Conservation (phyloP, 192 early-diverging fungal species). For the Phlyctochytrium bullatum region DNA sequence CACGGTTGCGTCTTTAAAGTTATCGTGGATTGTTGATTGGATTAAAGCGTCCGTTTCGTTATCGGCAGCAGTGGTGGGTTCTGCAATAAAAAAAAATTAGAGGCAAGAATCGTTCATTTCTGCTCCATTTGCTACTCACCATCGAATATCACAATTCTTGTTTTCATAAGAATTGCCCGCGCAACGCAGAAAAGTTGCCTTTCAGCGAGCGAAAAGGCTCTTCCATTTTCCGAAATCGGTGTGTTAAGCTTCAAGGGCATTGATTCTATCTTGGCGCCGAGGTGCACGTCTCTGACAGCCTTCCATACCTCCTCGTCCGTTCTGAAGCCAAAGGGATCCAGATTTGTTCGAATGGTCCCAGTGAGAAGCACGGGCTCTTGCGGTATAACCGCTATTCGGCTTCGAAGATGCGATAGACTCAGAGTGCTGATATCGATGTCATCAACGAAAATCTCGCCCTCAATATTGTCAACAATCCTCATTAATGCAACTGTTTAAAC, state of each 20-base stretch:
- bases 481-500: constrained; percentile 38
- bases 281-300: constrained; percentile 58
- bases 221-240: constrained; percentile 51
- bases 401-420: constrained; percentile 63
- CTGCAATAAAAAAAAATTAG: constrained; percentile 14
- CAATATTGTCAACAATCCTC: constrained; percentile 48
- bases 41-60: constrained; percentile 47
- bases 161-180: constrained; percentile 49
- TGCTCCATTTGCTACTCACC: constrained; percentile 51
- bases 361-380: constrained; percentile 76
- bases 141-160: constrained; percentile 56
- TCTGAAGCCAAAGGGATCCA: constrained; percentile 71
- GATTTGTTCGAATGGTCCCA: constrained; percentile 79
- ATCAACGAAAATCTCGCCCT: constrained; percentile 68
- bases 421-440: constrained; percentile 66
- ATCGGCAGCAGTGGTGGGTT: constrained; percentile 57
- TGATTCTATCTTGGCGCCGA: constrained; percentile 49
- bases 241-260: constrained; percentile 51
- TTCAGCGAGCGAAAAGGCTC: constrained; percentile 58
- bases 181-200: constrained; percentile 57
- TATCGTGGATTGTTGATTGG: constrained; percentile 47
- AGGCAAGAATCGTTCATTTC: not conserved
- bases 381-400: constrained; percentile 81
- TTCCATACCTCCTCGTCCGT: constrained; percentile 66
- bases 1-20: constrained; percentile 48